Percentiles rank a stretch among this genome's conserved stretches.
phyloP scores from a whole-genome alignment of 1,139 yeast species.

The Yamadazyma triangularis region DNA sequence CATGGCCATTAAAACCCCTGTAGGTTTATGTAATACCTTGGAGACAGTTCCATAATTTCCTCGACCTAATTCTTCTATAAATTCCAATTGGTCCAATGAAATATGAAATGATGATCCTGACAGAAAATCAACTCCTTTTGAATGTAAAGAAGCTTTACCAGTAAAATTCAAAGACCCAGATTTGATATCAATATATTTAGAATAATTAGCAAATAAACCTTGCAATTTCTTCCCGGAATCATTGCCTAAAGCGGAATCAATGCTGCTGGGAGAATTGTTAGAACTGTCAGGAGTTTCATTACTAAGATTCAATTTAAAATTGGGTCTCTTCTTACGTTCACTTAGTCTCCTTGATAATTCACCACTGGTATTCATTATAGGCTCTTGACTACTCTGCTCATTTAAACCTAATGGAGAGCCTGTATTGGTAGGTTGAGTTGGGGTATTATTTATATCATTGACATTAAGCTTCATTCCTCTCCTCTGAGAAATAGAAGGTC shows the following conservation, averaged over 20 bases:
- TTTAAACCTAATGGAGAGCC: conserved; percentile 13
- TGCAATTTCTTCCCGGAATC: conserved; percentile 20
- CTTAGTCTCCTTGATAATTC: conserved; percentile 34
- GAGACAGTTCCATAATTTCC: conserved; percentile 96
- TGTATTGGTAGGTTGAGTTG: conserved; percentile 5
- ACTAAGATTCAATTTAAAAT: conserved; percentile 31
- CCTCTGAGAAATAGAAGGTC: conserved; percentile 55
- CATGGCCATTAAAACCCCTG: conserved; percentile 93
- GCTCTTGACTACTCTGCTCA: conserved; percentile 5
- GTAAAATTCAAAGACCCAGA: conserved; percentile 89
- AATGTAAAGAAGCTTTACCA: conserved; percentile 88
- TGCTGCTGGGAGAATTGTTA: conserved; percentile 1
- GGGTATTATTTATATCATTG: conserved; percentile 19
- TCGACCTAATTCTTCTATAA: conserved; percentile 81
- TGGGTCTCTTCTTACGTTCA: conserved; percentile 36
- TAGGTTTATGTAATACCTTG: conserved; percentile 91
- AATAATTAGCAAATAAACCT: conserved; percentile 73
- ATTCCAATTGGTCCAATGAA: conserved; percentile 80
- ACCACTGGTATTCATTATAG: conserved; percentile 24
- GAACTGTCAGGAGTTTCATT: conserved; percentile 5
- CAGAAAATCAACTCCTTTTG: conserved; percentile 87
- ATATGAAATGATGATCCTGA: conserved; percentile 85
- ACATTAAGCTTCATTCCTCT: conserved; percentile 52
- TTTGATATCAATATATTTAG: conserved; percentile 84
- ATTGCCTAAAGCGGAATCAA: conserved; percentile 2